Evolutionary conservation across 139 green algal species (phyloP).

Genomic region (Bryopsis sp.): DNA sequence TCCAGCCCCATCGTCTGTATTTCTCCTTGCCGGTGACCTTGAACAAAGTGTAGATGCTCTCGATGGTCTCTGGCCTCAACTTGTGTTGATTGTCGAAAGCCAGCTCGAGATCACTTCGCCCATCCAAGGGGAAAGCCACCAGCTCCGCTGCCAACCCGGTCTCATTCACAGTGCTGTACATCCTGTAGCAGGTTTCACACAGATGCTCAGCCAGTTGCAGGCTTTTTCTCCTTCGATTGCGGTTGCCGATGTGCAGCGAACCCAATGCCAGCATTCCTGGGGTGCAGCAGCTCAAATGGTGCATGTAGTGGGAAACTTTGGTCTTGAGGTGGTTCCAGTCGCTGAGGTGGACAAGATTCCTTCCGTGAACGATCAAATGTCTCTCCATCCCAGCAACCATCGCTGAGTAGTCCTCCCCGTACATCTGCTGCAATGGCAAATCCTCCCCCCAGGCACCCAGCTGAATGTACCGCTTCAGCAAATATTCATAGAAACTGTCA

Average conservation of each 20-base stretch:
- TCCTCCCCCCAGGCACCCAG: slow-evolving; percentile 11
- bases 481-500: slow-evolving; percentile 74
- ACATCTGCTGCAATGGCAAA: background rate
- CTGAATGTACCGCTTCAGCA: slow-evolving; percentile 70
- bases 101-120: background rate
- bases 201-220: background rate
- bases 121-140: slow-evolving; percentile 32
- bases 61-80: slow-evolving; percentile 71
- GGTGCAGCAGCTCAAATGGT: slow-evolving; percentile 83
- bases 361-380: background rate
- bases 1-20: slow-evolving; percentile 74
- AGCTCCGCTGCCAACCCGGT: slow-evolving; percentile 56
- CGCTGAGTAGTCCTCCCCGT: background rate
- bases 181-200: background rate
- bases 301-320: slow-evolving; percentile 35
- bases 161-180: slow-evolving; percentile 15
- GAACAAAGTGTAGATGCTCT: slow-evolving; percentile 77
- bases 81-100: slow-evolving; percentile 39
- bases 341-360: background rate
- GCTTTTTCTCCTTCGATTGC: background rate
- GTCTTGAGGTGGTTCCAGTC: background rate
- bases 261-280: slow-evolving; percentile 70
- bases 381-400: background rate
- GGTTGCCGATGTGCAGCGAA: slow-evolving; percentile 33
- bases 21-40: slow-evolving; percentile 51